Conservation (phyloP, 129 eudicot species). For the Calendula officinalis region DNA sequence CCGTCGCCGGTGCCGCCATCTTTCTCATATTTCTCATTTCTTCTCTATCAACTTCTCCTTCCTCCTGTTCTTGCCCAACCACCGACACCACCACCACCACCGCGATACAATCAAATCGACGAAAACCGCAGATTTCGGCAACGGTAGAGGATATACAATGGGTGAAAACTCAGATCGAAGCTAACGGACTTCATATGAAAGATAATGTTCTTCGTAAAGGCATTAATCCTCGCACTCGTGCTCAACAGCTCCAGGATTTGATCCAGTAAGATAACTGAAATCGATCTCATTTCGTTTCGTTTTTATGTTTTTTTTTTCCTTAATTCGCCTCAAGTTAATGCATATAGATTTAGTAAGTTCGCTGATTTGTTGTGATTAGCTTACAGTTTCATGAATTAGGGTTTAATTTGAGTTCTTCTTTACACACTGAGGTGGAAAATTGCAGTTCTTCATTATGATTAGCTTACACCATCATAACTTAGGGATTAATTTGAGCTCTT, state of each 20-base stretch:
- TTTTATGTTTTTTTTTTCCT: background rate
- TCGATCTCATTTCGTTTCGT: background rate
- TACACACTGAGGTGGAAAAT: background rate
- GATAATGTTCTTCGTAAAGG: conserved; percentile 91
- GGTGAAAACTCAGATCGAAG: conserved; percentile 68
- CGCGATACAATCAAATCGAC: conserved; percentile 9
- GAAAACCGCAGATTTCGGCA: conserved; percentile 49
- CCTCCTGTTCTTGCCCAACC: conserved; percentile 54
- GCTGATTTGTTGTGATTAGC: background rate
- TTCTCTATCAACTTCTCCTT: conserved; percentile 39
- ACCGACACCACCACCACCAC: conserved; percentile 4
- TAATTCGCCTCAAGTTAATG: background rate
- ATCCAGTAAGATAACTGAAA: conserved; percentile 36
- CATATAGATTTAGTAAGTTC: background rate
- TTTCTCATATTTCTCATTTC: conserved; percentile 57
- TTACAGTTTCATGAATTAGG: conserved; percentile 3
- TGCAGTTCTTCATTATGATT: background rate
- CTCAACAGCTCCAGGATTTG: conserved; percentile 86
- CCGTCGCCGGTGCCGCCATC: conserved; percentile 57
- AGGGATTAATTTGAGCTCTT: too few species aligned
- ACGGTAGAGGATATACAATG: conserved; percentile 64
- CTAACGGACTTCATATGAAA: conserved; percentile 81
- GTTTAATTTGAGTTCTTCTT: background rate
- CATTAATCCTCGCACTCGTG: conserved; percentile 92
- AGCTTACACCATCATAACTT: too few species aligned